Evolutionary conservation across 805 yeast genomes (phyloP).

Genomic region (Scheffersomyces ergatensis): DNA sequence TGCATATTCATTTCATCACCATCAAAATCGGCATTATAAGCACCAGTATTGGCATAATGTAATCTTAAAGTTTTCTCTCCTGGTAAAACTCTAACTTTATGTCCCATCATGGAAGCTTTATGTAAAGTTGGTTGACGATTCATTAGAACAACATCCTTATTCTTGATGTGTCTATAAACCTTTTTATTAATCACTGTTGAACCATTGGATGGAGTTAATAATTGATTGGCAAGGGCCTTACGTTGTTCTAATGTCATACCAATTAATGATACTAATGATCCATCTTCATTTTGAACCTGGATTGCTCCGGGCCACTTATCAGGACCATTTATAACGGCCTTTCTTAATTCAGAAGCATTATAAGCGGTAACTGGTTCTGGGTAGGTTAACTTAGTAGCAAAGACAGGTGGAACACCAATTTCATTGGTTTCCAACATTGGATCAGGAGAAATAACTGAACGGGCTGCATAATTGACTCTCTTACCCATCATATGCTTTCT

Average conservation of each 20-base stretch:
- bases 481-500: conserved; percentile 99
- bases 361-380: conserved; percentile 97
- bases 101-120: conserved; percentile 99
- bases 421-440: conserved; percentile 97
- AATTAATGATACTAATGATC: conserved; percentile 71
- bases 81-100: conserved; percentile 92
- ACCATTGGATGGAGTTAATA: conserved; percentile 77
- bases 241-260: conserved; percentile 94
- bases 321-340: conserved; percentile 97
- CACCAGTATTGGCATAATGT: conserved; percentile 99
- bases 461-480: conserved; percentile 98
- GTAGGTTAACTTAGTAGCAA: conserved; percentile 91
- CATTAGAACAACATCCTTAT: conserved; percentile 95
- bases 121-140: conserved; percentile 99
- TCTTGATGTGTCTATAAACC: conserved; percentile 90
- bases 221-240: conserved; percentile 90
- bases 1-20: conserved; percentile 99
- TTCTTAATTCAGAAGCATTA: conserved; percentile 85
- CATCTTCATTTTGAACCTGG: conserved; percentile 95
- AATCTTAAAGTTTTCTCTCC: conserved; percentile 95
- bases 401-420: conserved; percentile 98
- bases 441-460: conserved; percentile 98
- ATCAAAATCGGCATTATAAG: conserved; percentile 97
- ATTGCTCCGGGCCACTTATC: conserved; percentile 98
- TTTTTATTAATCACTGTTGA: conserved; percentile 78